Evolutionary conservation across 345 rosid genomes (phyloP), one percentile per base, ranked within the genome.

Genomic region (Hibiscus tridactylites): DNA sequence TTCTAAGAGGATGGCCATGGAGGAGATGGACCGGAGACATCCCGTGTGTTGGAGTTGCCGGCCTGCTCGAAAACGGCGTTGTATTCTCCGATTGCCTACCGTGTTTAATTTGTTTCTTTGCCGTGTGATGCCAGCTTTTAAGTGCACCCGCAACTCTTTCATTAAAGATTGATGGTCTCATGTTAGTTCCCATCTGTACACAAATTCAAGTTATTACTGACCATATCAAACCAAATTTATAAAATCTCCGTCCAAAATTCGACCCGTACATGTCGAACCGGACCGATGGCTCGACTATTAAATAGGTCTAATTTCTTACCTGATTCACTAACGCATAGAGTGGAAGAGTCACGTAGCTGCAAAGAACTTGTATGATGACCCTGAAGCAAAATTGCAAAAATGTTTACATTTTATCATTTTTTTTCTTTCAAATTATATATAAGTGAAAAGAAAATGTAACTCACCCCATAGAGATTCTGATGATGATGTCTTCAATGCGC

Each of bases 261-360:
- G 8, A 37, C 1, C 44, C 44, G 10, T 39, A 39, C 7, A 39
- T 10, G 10, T 39, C 44, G 10, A 2, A 39, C 10, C 1, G 10
- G 44, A 6, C 10, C 0, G 42, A 37, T 39, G 2, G 7, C 0
- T 39, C 10, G 3, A 39, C 9, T 39, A 0, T 39, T 39, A 39
- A 7, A 39, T 8, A 6, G 9, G 7, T 39, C 67, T 12, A 2
- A 8, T 39, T 56, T 73, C 4, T 82, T 71, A 92, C 98, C 90
- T 90, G 99, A 13, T 96, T 95, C 62, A 95, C 99, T 21, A 95
- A 76, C 37, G 99, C 99, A 75, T 95, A 92, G 15, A 95, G 90
- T 67, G 99, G 98, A 72, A 95, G 87, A 39, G 97, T 92, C 44
- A 39, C 44, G 10, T 39, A 39, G 10, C 44, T 39, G 44, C 44